A percentile compares a stretch with the other conserved stretches of the same genome.
These are phyloP conservation scores for Puccinia polysora DNA, from an alignment of 1,284 basidiomycete genomes.

Conservation along the genomic window DNA sequence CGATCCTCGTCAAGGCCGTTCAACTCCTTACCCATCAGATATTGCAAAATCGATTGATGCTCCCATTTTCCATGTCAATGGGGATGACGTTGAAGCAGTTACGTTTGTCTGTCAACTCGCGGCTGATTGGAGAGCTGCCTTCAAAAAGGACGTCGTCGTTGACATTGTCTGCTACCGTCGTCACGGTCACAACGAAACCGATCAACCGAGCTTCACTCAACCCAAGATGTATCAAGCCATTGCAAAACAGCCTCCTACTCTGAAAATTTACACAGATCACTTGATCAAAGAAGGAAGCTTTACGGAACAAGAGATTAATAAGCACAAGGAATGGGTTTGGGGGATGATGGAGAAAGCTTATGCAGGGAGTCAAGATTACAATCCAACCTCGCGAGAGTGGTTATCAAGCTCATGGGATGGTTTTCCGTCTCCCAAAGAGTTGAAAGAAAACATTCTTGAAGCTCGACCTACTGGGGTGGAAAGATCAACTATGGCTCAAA, in stretches of 20 bases:
- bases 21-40: conserved; percentile 97
- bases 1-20: conserved; percentile 93
- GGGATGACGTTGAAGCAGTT: conserved; percentile 83
- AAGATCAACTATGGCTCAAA: conserved; percentile 70
- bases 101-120: conserved; percentile 91
- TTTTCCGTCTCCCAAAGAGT: conserved; percentile 93
- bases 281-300: conserved; percentile 88
- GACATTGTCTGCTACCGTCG: conserved; percentile 99
- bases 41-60: conserved; percentile 98
- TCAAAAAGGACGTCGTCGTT: conserved; percentile 97
- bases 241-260: conserved; percentile 83
- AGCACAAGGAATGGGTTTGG: conserved; percentile 99
- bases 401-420: conserved; percentile 96
- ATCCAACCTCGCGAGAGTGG: conserved; percentile 90
- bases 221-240: conserved; percentile 99
- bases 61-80: conserved; percentile 99
- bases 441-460: conserved; percentile 85
- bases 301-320: conserved; percentile 91
- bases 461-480: conserved; percentile 79
- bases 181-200: conserved; percentile 98
- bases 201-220: conserved; percentile 98
- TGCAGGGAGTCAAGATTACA: conserved; percentile 85
- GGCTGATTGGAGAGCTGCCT: conserved; percentile 95
- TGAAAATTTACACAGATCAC: conserved; percentile 86
- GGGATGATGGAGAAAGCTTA: conserved; percentile 93